Evolutionary conservation across 805 yeast species (phyloP).

Genomic region (Lipomyces yamadae): DNA sequence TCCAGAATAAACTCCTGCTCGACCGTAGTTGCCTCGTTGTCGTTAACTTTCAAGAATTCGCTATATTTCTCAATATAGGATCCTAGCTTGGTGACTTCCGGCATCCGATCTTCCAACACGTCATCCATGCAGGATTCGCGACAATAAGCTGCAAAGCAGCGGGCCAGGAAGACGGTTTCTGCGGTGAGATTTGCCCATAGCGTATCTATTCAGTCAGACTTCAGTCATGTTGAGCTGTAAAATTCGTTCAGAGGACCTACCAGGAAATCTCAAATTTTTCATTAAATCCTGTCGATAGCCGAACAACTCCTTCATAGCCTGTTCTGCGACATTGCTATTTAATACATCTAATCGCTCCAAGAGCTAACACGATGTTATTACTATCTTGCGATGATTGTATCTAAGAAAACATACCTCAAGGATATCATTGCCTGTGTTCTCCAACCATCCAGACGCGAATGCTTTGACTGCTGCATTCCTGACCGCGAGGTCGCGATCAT

Average conservation of each 20-base stretch:
- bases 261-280: slow-evolving; percentile 61
- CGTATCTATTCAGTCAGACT: neutral
- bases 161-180: slow-evolving; percentile 73
- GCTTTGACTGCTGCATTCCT: slow-evolving; percentile 70
- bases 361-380: slow-evolving; percentile 44
- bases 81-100: slow-evolving; percentile 78
- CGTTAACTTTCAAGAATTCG: slow-evolving; percentile 39
- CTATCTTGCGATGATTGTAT: neutral
- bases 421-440: slow-evolving; percentile 68
- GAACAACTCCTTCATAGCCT: slow-evolving; percentile 68
- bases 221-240: neutral
- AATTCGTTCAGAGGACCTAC: slow-evolving; percentile 42
- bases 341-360: slow-evolving; percentile 72
- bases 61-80: slow-evolving; percentile 62
- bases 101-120: slow-evolving; percentile 56
- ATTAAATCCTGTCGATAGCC: slow-evolving; percentile 66
- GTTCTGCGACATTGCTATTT: slow-evolving; percentile 68
- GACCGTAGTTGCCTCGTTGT: slow-evolving; percentile 43
- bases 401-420: slow-evolving; percentile 49
- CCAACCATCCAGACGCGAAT: slow-evolving; percentile 75
- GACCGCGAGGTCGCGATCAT: slow-evolving; percentile 81
- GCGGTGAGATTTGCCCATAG: slow-evolving; percentile 73
- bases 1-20: slow-evolving; percentile 75
- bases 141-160: slow-evolving; percentile 71
- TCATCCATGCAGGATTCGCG: slow-evolving; percentile 55